Evolutionary conservation across 75 land plant genomes (phyloP).

Genomic region (Ceratopteris richardii): DNA sequence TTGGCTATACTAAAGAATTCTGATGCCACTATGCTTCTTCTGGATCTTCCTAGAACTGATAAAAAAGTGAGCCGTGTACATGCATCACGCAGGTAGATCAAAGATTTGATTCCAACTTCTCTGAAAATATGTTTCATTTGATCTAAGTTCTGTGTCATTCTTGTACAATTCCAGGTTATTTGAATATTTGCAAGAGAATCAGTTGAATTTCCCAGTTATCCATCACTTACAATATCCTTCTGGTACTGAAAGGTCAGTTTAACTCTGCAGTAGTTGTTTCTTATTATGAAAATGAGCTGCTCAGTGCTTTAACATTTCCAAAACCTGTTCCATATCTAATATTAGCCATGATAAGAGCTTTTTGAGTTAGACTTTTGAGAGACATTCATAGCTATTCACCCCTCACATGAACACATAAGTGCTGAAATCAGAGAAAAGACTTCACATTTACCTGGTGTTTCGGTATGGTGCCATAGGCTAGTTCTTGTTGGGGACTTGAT

Average conservation of each 20-base stretch:
- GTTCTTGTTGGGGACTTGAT: no score
- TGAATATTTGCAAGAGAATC: constrained; percentile 64
- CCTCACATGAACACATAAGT: constrained; percentile 93
- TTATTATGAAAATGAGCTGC: no score
- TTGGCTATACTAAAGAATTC: constrained; percentile 54
- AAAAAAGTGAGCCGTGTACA: constrained; percentile 81
- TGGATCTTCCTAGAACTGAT: constrained; percentile 55
- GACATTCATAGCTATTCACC: no score
- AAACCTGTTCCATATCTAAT: no score
- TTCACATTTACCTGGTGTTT: constrained; percentile 93
- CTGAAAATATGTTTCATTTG: not conserved
- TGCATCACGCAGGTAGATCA: constrained; percentile 77
- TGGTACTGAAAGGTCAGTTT: constrained; percentile 63
- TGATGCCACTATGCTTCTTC: constrained; percentile 72
- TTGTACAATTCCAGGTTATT: constrained; percentile 48
- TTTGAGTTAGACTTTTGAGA: no score
- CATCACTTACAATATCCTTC: constrained; percentile 81
- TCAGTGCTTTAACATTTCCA: no score
- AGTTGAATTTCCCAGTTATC: constrained; percentile 89
- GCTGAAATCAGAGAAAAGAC: constrained; percentile 94
- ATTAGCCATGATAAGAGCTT: no score
- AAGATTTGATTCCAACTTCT: not conserved
- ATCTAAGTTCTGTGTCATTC: not conserved
- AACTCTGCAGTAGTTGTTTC: no score
- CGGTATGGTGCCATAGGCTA: constrained; percentile 66